Base-by-base conservation (phyloP, 2,329 filamentous ascomycete genomes). In the Cadophora gregata region DNA sequence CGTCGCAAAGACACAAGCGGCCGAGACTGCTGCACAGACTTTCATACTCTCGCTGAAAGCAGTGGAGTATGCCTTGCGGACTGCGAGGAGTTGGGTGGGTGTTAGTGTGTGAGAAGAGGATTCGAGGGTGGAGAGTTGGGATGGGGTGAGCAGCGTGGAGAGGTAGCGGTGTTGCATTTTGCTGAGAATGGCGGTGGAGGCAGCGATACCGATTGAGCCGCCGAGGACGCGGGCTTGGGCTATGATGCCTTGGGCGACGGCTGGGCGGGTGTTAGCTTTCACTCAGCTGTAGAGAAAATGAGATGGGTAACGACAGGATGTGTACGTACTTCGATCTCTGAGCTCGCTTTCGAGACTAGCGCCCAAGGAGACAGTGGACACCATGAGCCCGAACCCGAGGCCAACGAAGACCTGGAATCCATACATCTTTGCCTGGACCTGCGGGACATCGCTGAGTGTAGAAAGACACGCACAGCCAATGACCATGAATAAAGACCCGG, bases 191-290 rank as follows among this genome's bases (percentile, higher is more conserved):
- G 87, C 82, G n/a, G 84, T 88, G 69, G 86, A 87, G 27, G 84
- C 75, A 0, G 86, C 83, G 51, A 89, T 80, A 0, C 87, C 87
- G 31, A 89, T 80, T 45, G 84, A 84, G 2, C 87, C 87, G 0
- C 87, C 87, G 1, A 89, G 77, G 0, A 89, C 84, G 16, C 87
- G 82, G 1, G 84, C 82, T 75, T 90, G 87, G 0, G 87, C 85
- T 10, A 88, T 80, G 4, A 86, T 83, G 0, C 86, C 87, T 70
- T 89, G 86, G 0, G 85, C 86, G 1, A 86, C 84, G 0, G 87
- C 86, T 59, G 42, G 4, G 21, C 1, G 25, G 21, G 31, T 45
- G 27, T 33, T 42, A 53, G 27, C 9, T 3, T 6, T 38, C 2
- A 7, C n/a, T 33, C 19, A 1, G 25, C 24, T 24, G 16, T 21